A percentile compares a stretch with the other conserved stretches of the same genome.
phyloP scores from a whole-genome alignment of 805 yeast genomes.

The Komagataella phaffii region DNA sequence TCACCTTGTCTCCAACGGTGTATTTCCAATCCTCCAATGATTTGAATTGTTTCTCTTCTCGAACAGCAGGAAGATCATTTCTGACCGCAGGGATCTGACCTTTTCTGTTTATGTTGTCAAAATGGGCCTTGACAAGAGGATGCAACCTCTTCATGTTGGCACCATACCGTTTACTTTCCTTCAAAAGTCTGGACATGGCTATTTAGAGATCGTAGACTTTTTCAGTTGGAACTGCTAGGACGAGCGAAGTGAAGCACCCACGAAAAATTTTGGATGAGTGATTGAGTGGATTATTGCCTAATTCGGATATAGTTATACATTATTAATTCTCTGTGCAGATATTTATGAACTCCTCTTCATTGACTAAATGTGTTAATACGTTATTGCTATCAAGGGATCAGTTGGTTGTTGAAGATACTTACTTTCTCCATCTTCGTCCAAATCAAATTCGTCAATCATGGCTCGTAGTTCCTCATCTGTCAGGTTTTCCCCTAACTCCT shows the following conservation, averaged over 20 bases:
- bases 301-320: neutral
- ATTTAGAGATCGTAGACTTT: neutral
- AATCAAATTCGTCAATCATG: slow-evolving; percentile 95
- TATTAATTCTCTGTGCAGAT: slow-evolving; percentile 61
- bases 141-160: slow-evolving; percentile 1
- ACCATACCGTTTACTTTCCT: neutral
- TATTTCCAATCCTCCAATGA: slow-evolving; percentile 44
- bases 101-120: slow-evolving; percentile 14
- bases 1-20: slow-evolving; percentile 66
- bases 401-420: slow-evolving; percentile 14
- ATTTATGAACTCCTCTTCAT: slow-evolving; percentile 81
- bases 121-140: neutral
- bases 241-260: neutral
- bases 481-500: slow-evolving; percentile 83
- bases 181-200: neutral
- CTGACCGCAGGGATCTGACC: slow-evolving; percentile 19
- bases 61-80: slow-evolving; percentile 14
- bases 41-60: slow-evolving; percentile 19
- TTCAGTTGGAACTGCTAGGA: neutral
- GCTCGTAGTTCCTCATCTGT: slow-evolving; percentile 89
- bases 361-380: slow-evolving; percentile 30
- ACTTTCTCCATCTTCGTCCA: slow-evolving; percentile 91
- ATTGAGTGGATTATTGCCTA: neutral
- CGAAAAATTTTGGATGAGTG: neutral
- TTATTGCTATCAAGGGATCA: neutral